Base-by-base conservation (phyloP, 306 rosid species). In the Quercus variabilis region DNA sequence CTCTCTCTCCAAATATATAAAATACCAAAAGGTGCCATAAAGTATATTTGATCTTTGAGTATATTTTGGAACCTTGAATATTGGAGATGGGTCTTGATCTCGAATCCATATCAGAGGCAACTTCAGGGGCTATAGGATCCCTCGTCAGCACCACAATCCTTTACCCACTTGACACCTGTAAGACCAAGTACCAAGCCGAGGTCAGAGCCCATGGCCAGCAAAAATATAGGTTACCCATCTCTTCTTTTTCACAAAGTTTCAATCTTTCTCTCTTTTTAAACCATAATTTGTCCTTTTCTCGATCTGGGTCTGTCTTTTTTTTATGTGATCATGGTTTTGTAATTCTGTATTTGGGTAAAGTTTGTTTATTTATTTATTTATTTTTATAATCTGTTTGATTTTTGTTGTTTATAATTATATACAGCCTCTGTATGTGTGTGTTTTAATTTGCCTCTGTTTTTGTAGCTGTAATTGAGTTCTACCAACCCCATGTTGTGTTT, bases 61-160 rank as follows among this genome's bases (percentile, higher is more conserved):
- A 1, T 51, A 25, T 38, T 5, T 59, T 5, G n/a, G 41, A 49
- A 21, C 49, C 35, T 26, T 23, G 75, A 14, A 38, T 31, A 14
- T 71, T 25, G 71, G 73, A 70, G 76, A 90, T 89, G 98, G 86
- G 83, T 65, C 73, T 89, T 88, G 98, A 96, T 91, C 92, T 96
- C 74, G 94, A 96, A 85, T 96, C 99, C 0, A 73, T 96, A 74
- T 92, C 99, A 3, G 99, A 96, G 87, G 99, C 99, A 10, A 93
- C 99, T 56, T 96, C 99, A 3, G 99, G 99, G 5, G 99, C 99
- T 79, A 84, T 96, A 59, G 99, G 99, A 82, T 96, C 99, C 73
- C 82, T 96, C 15, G 18, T 93, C 26, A 96, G 99, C 90, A 93
- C 98, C 75, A 91, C 98, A 81, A 81, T 96, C 76, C 84, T 96